phyloP scores from a whole-genome alignment of 352 stramenopile genomes.

The Globisporangium nunn region DNA sequence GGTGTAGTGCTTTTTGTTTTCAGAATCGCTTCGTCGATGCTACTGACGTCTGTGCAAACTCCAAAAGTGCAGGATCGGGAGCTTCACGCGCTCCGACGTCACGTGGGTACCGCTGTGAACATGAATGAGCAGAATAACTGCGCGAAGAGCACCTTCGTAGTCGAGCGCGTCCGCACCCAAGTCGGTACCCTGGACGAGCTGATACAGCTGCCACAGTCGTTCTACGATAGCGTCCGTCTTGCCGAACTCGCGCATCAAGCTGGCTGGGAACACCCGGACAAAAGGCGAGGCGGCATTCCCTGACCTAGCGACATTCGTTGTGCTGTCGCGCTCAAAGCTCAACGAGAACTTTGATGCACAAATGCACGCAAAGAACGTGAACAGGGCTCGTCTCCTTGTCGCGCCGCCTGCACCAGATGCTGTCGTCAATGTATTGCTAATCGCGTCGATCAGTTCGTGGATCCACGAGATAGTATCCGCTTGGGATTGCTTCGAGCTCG shows the following conservation, averaged over 20 bases:
- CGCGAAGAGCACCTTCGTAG: slow-evolving; percentile 4
- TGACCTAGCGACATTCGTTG: neutral
- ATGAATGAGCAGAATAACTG: neutral
- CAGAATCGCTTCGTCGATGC: neutral
- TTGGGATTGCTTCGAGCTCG: slow-evolving; percentile 1
- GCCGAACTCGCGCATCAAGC: slow-evolving; percentile 8
- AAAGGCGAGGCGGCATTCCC: neutral
- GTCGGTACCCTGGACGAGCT: neutral
- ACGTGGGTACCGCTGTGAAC: neutral
- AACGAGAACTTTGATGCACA: neutral
- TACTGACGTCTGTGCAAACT: neutral
- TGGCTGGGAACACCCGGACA: neutral
- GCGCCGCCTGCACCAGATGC: neutral
- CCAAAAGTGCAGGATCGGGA: slow-evolving; percentile 11
- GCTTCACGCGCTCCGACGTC: slow-evolving; percentile 1
- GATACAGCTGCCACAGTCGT: slow-evolving; percentile 5
- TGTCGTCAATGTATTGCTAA: slow-evolving; percentile 1
- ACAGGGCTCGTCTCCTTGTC: slow-evolving; percentile 6
- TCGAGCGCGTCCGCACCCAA: neutral
- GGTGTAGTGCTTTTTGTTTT: too few species aligned
- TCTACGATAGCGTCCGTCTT: slow-evolving; percentile 2
- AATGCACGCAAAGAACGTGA: slow-evolving; percentile 9
- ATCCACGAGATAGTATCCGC: slow-evolving; percentile 11
- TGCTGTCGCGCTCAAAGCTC: slow-evolving; percentile 6
- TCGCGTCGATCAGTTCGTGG: slow-evolving; percentile 10